phyloP scores from a whole-genome alignment of 2,329 filamentous ascomycete species.

The Colletotrichum orbiculare region DNA sequence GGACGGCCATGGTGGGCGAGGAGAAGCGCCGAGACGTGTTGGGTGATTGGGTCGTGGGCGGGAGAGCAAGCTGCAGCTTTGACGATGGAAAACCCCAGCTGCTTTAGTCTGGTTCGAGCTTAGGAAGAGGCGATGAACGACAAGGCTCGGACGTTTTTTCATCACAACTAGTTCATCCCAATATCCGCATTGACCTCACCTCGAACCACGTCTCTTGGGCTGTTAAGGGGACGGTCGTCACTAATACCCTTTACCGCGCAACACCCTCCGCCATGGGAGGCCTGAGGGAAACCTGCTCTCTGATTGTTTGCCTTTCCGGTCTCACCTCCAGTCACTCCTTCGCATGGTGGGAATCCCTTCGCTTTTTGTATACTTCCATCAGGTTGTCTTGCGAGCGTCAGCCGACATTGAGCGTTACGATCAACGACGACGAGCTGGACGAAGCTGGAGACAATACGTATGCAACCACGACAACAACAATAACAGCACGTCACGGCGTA shows the following conservation, averaged over 20 bases:
- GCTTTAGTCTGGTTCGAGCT: neutral
- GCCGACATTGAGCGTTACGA: neutral
- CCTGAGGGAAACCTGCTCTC: slow-evolving; percentile 7
- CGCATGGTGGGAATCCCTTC: slow-evolving; percentile 1
- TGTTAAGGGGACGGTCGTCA: slow-evolving; percentile 8
- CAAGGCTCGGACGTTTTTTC: slow-evolving; percentile 29
- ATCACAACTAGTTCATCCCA: slow-evolving; percentile 33
- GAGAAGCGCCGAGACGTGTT: neutral
- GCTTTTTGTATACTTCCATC: neutral
- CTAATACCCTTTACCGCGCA: slow-evolving; percentile 34
- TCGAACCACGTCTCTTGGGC: neutral
- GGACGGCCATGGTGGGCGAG: slow-evolving; percentile 1
- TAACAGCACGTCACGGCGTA: too few species aligned
- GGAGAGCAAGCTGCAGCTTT: slow-evolving; percentile 13
- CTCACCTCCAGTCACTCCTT: slow-evolving; percentile 24
- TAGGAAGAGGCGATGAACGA: slow-evolving; percentile 27
- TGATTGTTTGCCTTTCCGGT: neutral
- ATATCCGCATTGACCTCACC: slow-evolving; percentile 34
- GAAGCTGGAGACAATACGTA: neutral
- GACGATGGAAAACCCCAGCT: slow-evolving; percentile 3
- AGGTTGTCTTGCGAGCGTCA: slow-evolving; percentile 9
- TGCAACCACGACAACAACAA: neutral
- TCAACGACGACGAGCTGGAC: neutral
- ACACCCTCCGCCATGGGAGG: neutral
- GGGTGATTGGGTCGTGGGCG: neutral